Base-by-base conservation (phyloP, 176 grass and related monocot genomes). In the Themeda triandra region DNA sequence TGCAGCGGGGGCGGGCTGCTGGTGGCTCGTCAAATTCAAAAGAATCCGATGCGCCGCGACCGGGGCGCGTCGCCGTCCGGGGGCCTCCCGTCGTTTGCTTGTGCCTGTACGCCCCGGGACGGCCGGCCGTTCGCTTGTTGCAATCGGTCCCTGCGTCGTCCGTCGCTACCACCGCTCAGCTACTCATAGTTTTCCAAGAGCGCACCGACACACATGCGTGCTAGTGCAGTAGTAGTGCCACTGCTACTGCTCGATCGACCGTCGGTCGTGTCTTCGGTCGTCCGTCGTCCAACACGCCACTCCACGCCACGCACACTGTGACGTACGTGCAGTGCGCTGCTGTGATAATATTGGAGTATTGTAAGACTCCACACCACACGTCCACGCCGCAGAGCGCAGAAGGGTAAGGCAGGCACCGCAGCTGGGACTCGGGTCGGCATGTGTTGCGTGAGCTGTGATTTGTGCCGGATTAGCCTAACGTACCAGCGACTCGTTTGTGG, bases 41-140 rank as follows among this genome's bases (percentile, higher is more conserved):
- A 53, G 84, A 71, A 79, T 63, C 66, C 36, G 39, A 25, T n/a
- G 69, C 5, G 49, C 30, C 29, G 29, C n/a, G 40, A n/a, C 9
- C 31, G 6, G 8, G 31, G 32, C 8, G 17, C 78, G 63, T 41
- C 59, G 8, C 59, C 33, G 58, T 41, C 37, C 27, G 56, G n/a
- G n/a, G n/a, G 42, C 44, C 42, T 45, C 42, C 0, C 13, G 44
- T 14, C 44, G 44, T 4, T 46, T 46, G 44, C 44, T 46, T 46
- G 44, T 15, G 13, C 51, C 19, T n/a, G 24, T 25, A 28, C 24
- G 10, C 59, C 56, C 21, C 19, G 10, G 40, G 29, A 62, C 39
- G 0, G 41, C 40, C 41, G 84, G 66, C 60, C 66, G 84, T 29
- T 86, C 23, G 76, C 40, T 10, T 37, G 84, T 86, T 79, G 76